Conservation (phyloP, 2,329 filamentous ascomycete species). For the Sporothrix pseudoabietina region DNA sequence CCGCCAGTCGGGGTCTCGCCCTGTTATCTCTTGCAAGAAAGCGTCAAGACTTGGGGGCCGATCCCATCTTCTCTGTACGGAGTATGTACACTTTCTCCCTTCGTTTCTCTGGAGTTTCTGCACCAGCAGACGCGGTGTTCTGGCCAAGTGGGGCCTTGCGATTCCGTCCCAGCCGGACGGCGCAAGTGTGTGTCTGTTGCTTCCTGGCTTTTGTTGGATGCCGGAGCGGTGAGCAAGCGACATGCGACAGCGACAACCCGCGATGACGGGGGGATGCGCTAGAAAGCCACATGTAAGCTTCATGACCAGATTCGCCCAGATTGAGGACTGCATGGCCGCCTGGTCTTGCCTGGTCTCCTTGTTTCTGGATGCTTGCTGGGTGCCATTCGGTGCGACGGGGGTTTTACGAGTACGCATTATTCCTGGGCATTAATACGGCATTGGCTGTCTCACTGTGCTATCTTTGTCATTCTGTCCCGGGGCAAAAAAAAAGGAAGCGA, state of each 20-base stretch:
- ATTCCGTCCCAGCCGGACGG: constrained; percentile 10
- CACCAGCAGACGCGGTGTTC: neutral
- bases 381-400: constrained; percentile 3
- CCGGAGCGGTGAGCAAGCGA: constrained; percentile 7
- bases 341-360: neutral
- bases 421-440: constrained; percentile 13
- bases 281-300: neutral
- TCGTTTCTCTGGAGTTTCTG: neutral
- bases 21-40: neutral
- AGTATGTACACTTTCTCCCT: neutral
- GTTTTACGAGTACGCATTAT: neutral
- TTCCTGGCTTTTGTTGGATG: neutral
- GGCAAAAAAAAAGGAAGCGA: neutral
- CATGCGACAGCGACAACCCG: neutral
- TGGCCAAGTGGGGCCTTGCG: neutral
- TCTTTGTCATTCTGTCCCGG: neutral
- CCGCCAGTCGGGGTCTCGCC: neutral
- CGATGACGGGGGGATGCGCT: neutral
- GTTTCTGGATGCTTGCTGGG: neutral
- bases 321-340: neutral
- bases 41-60: neutral
- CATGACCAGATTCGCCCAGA: too few species aligned
- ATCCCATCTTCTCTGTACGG: neutral
- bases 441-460: neutral
- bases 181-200: neutral